A percentile compares a stretch with the other conserved stretches of the same genome.
These are phyloP conservation scores for Apium graveolens DNA, from an alignment of 129 eudicot genomes.

Conservation along the genomic window DNA sequence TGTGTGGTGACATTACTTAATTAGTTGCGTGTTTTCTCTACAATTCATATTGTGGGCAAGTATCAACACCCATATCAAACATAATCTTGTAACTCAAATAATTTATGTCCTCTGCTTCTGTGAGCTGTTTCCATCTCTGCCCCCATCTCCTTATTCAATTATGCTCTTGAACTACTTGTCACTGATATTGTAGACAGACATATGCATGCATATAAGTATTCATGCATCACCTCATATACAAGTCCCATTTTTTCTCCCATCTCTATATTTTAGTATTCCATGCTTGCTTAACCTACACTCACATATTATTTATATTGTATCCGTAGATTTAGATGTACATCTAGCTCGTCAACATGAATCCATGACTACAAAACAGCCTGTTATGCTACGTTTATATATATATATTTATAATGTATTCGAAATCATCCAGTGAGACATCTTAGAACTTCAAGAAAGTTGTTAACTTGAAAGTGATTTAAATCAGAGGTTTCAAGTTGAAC, in stretches of 20 bases:
- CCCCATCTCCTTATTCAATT: not conserved
- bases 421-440: not conserved
- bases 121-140: constrained; percentile 8
- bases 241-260: not conserved
- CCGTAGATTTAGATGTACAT: not conserved
- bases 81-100: not conserved
- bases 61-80: constrained; percentile 10
- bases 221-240: not conserved
- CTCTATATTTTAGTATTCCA: not conserved
- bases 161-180: not conserved
- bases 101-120: not conserved
- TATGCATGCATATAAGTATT: not conserved
- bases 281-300: not conserved
- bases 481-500: not conserved
- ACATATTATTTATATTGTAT: not conserved
- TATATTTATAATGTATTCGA: not conserved
- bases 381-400: not conserved
- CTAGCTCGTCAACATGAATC: not conserved
- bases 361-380: not conserved
- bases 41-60: not conserved
- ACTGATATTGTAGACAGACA: not conserved
- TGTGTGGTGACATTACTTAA: not conserved
- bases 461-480: not conserved
- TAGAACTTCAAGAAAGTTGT: not conserved
- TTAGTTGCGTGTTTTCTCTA: not conserved